Base-by-base conservation (phyloP, 192 early-diverging fungal genomes). In the Podila clonocystis region DNA sequence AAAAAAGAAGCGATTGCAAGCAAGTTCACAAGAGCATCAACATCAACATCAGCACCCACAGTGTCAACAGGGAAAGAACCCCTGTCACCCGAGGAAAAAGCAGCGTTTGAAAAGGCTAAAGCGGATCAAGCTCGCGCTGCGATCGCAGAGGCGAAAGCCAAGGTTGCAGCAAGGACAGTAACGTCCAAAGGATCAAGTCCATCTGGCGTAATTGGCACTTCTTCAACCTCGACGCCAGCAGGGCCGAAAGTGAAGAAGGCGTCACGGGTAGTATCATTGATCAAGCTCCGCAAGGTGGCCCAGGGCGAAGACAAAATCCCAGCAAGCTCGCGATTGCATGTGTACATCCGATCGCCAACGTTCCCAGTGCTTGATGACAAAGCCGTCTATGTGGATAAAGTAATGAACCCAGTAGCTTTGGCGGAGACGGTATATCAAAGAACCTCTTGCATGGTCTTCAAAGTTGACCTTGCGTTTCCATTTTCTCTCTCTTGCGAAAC, bases 261-360 rank as follows among this genome's bases (percentile, higher is more conserved):
- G 3, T 73, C 77, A 17, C 70, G 77, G 0, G 58, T 73, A 2
- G 77, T 80, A 8, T 48, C 70, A 0, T 15, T 80, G 7, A 68
- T 80, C 52, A 80, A 80, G 58, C 28, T 80, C 29, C 72, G 62
- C 22, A 80, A 80, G 30, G 33, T 17, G 11, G 70, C 77, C 4
- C 66, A 68, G 66, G 77, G 77, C 20, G 77, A 80, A 29, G 70
- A 80, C 65, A 80, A 72, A 62, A 73, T 80, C 55, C 67, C 77
- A 2, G 34, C 72, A 11, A 73, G 62, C 15, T 67, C 77, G 4
- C 67, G 77, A 24, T 2, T 80, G 12, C 72, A 80, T 48, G 65
- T 80, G 0, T 65, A 52, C 19, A 69, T 80, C 45, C 24, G 58
- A 30, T 80, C 77, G 8, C 70, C 77, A 4, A 17, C 62, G 2